phyloP scores from a whole-genome alignment of 2,329 filamentous ascomycete species.

The Cryphonectria japonica region DNA sequence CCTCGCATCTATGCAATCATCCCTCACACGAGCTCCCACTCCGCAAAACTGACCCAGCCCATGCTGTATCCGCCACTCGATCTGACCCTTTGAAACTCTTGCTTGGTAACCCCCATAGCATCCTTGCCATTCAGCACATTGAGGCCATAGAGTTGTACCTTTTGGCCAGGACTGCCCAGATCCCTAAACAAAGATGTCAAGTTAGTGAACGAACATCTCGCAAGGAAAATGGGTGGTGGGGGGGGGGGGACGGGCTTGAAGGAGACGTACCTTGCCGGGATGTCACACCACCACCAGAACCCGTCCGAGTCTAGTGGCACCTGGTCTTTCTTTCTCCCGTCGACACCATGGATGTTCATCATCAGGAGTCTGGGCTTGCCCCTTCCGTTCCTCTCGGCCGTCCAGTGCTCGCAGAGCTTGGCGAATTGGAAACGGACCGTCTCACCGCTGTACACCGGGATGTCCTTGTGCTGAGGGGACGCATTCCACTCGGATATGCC shows the following conservation, averaged over 20 bases:
- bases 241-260: no score
- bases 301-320: constrained; percentile 78
- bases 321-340: constrained; percentile 69
- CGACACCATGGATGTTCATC: constrained; percentile 66
- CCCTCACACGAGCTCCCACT: constrained; percentile 54
- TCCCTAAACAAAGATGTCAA: constrained; percentile 41
- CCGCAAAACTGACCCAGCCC: constrained; percentile 48
- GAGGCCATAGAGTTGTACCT: constrained; percentile 67
- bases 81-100: constrained; percentile 49
- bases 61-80: constrained; percentile 46
- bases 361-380: constrained; percentile 74
- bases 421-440: constrained; percentile 79
- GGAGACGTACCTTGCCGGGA: constrained; percentile 51
- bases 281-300: constrained; percentile 80
- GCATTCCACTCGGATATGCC: constrained; percentile 63
- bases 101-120: constrained; percentile 52
- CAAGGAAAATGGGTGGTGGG: no score
- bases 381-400: constrained; percentile 66
- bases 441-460: constrained; percentile 59
- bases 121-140: constrained; percentile 48
- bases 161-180: constrained; percentile 71
- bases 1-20: not conserved
- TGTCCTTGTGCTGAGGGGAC: constrained; percentile 60
- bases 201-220: constrained; percentile 6
- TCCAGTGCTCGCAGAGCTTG: constrained; percentile 83